Evolutionary conservation across 2,329 filamentous ascomycete genomes (phyloP).

Genomic region (Cladophialophora psammophila): DNA sequence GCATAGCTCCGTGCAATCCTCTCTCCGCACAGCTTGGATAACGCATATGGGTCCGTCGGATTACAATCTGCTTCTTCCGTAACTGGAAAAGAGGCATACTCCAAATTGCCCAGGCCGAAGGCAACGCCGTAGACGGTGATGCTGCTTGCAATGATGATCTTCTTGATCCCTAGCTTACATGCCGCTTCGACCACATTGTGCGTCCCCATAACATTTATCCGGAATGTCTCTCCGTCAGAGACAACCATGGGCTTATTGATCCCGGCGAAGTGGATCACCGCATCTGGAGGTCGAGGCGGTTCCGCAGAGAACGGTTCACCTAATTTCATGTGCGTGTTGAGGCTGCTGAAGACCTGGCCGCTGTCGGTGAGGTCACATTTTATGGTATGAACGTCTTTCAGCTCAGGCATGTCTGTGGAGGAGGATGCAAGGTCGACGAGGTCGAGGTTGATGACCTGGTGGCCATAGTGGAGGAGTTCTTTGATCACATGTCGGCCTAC

Average conservation of each 20-base stretch:
- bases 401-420: constrained; percentile 36
- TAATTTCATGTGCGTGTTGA: constrained; percentile 64
- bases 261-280: constrained; percentile 68
- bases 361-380: constrained; percentile 63
- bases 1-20: constrained; percentile 64
- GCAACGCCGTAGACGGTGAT: constrained; percentile 69
- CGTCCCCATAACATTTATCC: constrained; percentile 61
- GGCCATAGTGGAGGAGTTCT: constrained; percentile 58
- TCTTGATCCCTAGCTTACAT: constrained; percentile 66
- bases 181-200: constrained; percentile 71
- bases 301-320: constrained; percentile 54
- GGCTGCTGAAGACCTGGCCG: constrained; percentile 61
- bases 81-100: constrained; percentile 65
- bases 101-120: constrained; percentile 64
- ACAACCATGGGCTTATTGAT: constrained; percentile 65
- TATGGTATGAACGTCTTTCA: constrained; percentile 58
- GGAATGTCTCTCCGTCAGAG: constrained; percentile 65
- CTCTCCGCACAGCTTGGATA: constrained; percentile 65
- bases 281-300: constrained; percentile 58
- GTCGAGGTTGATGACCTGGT: constrained; percentile 64
- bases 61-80: constrained; percentile 65
- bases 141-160: constrained; percentile 66
- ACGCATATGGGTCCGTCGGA: constrained; percentile 67
- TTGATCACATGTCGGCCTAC: constrained; percentile 62
- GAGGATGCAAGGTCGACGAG: constrained; percentile 49